phyloP scores from a whole-genome alignment of 345 rosid genomes.

The Euphorbia lathyris region DNA sequence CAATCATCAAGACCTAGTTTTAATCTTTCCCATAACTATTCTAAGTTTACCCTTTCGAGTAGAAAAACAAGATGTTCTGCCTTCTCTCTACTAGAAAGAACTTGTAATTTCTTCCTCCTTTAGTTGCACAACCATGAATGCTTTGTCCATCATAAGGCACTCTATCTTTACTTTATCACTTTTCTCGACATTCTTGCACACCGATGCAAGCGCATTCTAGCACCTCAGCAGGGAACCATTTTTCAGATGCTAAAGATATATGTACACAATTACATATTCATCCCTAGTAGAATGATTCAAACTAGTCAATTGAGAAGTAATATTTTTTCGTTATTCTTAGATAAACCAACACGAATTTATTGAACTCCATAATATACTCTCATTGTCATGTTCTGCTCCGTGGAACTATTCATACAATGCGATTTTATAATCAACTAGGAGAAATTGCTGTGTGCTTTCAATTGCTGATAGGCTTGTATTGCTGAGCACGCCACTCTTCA shows the following conservation, averaged over 20 bases:
- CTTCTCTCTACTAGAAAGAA: too few species aligned
- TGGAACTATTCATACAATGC: background rate
- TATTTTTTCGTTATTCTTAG: background rate
- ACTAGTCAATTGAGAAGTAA: background rate
- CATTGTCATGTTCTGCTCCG: background rate
- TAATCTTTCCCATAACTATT: too few species aligned
- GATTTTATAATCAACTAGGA: background rate
- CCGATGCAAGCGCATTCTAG: background rate
- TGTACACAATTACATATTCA: background rate
- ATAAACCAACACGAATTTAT: background rate
- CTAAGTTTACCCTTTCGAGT: too few species aligned
- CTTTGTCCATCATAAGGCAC: background rate
- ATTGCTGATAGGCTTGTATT: too few species aligned
- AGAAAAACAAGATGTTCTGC: too few species aligned
- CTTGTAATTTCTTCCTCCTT: too few species aligned
- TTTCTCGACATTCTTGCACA: background rate
- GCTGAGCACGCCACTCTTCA: background rate
- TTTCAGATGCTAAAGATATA: background rate
- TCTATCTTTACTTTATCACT: too few species aligned
- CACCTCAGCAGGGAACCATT: background rate
- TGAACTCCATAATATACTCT: background rate
- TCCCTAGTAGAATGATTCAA: background rate
- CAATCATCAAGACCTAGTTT: too few species aligned
- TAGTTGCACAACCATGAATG: background rate
- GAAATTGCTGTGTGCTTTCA: background rate